Percentiles rank a stretch among this genome's conserved stretches.
phyloP scores from a whole-genome alignment of 2,329 filamentous ascomycete species.

The Rachicladosporium sp. region DNA sequence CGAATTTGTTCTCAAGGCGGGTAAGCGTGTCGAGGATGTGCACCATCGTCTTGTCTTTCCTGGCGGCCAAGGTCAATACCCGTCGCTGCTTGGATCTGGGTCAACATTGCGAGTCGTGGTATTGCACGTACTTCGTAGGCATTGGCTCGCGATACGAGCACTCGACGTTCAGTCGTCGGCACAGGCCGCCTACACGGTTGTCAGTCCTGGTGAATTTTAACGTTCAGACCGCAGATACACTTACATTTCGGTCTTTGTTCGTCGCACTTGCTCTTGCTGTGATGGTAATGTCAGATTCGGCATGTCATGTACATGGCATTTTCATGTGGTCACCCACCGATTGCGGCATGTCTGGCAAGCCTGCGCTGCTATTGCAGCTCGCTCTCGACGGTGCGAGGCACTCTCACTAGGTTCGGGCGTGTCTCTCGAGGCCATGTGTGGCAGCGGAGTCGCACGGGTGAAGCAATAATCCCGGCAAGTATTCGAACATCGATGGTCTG shows the following conservation, averaged over 20 bases:
- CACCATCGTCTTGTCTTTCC: constrained; percentile 50
- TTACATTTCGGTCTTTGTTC: constrained; percentile 48
- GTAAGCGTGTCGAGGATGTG: constrained; percentile 47
- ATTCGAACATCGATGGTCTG: no score
- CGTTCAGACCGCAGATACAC: background rate
- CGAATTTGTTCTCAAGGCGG: constrained; percentile 44
- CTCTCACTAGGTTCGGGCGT: no score
- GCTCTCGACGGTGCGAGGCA: constrained; percentile 26
- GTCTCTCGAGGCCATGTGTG: no score
- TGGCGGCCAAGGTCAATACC: constrained; percentile 15
- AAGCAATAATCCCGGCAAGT: no score
- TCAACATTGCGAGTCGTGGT: background rate
- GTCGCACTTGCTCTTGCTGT: constrained; percentile 52
- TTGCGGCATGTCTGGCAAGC: constrained; percentile 48
- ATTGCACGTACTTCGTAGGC: constrained; percentile 43
- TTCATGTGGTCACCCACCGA: constrained; percentile 10
- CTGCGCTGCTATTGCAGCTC: constrained; percentile 40
- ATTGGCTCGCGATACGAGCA: constrained; percentile 49
- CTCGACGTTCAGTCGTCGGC: constrained; percentile 43
- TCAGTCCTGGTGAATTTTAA: constrained; percentile 1
- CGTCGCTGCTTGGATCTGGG: background rate
- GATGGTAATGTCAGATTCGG: background rate
- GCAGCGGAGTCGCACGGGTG: no score
- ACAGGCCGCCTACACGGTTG: constrained; percentile 31
- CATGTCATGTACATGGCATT: background rate